These are phyloP conservation scores for Aspergillus bombycis DNA, from an alignment of 2,329 filamentous ascomycete genomes.

Conservation along the genomic window DNA sequence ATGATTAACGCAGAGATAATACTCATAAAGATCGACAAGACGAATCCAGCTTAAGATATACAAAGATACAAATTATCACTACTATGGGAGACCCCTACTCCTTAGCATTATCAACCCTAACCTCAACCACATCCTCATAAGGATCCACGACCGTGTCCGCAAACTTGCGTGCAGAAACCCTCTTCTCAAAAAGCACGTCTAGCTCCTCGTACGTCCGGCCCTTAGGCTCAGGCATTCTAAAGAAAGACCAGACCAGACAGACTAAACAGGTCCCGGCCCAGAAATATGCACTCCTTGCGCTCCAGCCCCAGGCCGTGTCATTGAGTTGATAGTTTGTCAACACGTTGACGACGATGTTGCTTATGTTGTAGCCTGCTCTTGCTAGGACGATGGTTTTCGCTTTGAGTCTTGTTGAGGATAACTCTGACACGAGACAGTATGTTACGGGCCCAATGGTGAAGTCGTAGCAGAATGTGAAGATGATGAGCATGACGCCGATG, in stretches of 20 bases:
- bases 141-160: constrained; percentile 37
- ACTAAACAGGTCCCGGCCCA: constrained; percentile 42
- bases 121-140: constrained; percentile 15
- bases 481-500: constrained; percentile 53
- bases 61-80: neutral
- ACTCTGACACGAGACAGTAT: constrained; percentile 57
- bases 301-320: constrained; percentile 40
- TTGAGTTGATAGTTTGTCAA: constrained; percentile 55
- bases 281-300: constrained; percentile 44
- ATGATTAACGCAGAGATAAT: too few relatives aligned
- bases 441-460: constrained; percentile 58
- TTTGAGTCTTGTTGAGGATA: constrained; percentile 58
- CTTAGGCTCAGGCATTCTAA: constrained; percentile 40
- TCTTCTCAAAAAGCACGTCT: constrained; percentile 44
- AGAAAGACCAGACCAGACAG: constrained; percentile 47
- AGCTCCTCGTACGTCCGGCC: constrained; percentile 35
- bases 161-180: constrained; percentile 45
- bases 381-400: constrained; percentile 60
- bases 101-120: neutral
- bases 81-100: neutral
- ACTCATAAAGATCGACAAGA: too few relatives aligned
- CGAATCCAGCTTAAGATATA: neutral
- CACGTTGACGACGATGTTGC: constrained; percentile 59
- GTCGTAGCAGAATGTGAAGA: constrained; percentile 59
- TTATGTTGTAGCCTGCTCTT: constrained; percentile 54